phyloP scores from a whole-genome alignment of 1,139 yeast species.

The Eremothecium gossypii region DNA sequence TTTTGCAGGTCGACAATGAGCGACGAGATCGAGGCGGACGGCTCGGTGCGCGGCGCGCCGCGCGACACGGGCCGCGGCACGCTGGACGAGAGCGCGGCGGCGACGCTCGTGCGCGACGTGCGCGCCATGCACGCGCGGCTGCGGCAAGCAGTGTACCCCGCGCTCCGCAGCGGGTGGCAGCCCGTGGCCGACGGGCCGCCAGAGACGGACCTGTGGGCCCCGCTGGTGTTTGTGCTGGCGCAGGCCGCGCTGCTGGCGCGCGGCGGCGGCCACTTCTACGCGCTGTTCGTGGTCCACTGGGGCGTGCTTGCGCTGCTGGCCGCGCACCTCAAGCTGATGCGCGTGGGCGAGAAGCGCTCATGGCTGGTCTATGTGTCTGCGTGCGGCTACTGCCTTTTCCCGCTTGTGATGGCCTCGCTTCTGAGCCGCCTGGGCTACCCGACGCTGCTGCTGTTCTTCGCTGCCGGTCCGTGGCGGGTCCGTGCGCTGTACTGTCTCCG shows the following conservation, averaged over 20 bases:
- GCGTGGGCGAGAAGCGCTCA: constrained; percentile 20
- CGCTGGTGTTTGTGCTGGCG: constrained; percentile 23
- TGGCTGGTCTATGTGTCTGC: constrained; percentile 25
- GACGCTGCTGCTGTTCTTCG: constrained; percentile 11
- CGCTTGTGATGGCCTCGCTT: constrained; percentile 24
- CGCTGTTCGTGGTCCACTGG: constrained; percentile 27
- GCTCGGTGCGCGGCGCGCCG: constrained; percentile 13
- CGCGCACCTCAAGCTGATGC: constrained; percentile 22
- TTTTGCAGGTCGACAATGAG: constrained; percentile 4
- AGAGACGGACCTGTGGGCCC: constrained; percentile 27
- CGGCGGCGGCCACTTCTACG: constrained; percentile 25
- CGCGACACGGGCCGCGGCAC: constrained; percentile 21
- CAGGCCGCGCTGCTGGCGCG: constrained; percentile 21
- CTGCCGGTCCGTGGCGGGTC: constrained; percentile 12
- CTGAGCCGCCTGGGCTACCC: constrained; percentile 22
- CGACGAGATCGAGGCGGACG: constrained; percentile 21
- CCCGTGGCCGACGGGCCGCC: constrained; percentile 15
- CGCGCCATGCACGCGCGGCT: constrained; percentile 26
- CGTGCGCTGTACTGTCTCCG: constrained; percentile 16
- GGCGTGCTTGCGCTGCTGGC: constrained; percentile 22
- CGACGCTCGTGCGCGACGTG: constrained; percentile 27
- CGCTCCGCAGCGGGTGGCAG: constrained; percentile 16
- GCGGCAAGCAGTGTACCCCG: constrained; percentile 29
- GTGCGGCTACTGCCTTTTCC: constrained; percentile 28
- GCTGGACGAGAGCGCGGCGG: constrained; percentile 24